Base-by-base conservation (phyloP, 345 rosid genomes). In the Toxicodendron radicans region DNA sequence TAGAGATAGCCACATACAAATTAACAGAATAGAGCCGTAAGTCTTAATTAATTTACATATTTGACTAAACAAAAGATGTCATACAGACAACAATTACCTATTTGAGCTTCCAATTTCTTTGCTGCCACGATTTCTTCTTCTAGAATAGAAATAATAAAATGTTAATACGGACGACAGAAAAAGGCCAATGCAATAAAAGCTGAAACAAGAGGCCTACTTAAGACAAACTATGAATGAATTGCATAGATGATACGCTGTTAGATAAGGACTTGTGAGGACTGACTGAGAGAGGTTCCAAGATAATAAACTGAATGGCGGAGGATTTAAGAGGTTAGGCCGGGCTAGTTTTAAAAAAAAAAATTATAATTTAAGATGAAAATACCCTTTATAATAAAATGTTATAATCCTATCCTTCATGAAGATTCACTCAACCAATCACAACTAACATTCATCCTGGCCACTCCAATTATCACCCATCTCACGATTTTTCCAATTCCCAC, bases 61-160 rank as follows among this genome's bases (percentile, higher is more conserved):
- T 2, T 27, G 2, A 27, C 30, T 27, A 27, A 27, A 27, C 30
- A 27, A 27, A 27, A 27, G 30, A 27, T 46, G 13, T 46, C 13
- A 11, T 46, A 35, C 53, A 49, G 14, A 13, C 13, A 8, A 11
- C 10, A 11, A 46, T 46, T 46, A 46, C 51, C 51, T 27, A 8
- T 46, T 8, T 35, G 16, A 18, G 17, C 13, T 72, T 49, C 32
- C 56, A 24, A 45, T 58, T 66, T 72, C 72, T 65, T 58, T 59
- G 13, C 63, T 20, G 49, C 45, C 65, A 66, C 72, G 66, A 16
- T 56, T 54, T 54, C 59, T 64, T 62, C 48, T 52, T 48, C n/a
- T 35, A 24, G 52, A 23, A 8, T 51, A 54, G 21, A 45, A 24
- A 58, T 33, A 49, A 49, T 13, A 20, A 18, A 46, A 51, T 59